These are phyloP conservation scores for Fusarium sarcochroum DNA, from an alignment of 2,329 filamentous ascomycete genomes.

Conservation along the genomic window DNA sequence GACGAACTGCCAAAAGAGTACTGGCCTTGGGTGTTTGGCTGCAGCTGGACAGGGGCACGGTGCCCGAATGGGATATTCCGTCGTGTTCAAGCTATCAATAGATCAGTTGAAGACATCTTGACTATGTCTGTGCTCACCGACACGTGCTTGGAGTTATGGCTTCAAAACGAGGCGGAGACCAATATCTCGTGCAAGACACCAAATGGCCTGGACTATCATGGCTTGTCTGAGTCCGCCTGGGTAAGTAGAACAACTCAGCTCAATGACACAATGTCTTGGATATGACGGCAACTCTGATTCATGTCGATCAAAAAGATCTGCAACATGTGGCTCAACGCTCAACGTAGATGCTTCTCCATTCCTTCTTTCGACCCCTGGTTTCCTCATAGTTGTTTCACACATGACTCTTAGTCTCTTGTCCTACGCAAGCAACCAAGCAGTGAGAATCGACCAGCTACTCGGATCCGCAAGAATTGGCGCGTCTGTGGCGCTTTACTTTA, in stretches of 20 bases:
- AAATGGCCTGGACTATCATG: neutral
- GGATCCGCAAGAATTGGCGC: constrained; percentile 15
- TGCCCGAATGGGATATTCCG: neutral
- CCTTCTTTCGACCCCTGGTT: constrained; percentile 12
- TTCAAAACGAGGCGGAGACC: neutral
- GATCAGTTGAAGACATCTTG: neutral
- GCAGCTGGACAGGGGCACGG: neutral
- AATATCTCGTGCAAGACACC: constrained; percentile 4
- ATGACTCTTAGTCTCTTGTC: constrained; percentile 12
- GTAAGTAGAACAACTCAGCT: neutral
- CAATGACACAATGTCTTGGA: neutral
- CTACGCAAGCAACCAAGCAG: constrained; percentile 1
- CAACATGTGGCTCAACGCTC: constrained; percentile 35
- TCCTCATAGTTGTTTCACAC: constrained; percentile 27
- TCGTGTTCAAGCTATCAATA: neutral
- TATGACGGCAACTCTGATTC: constrained; percentile 23
- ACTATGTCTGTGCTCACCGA: constrained; percentile 1
- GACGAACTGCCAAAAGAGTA: constrained; percentile 13
- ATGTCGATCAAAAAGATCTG: constrained; percentile 12
- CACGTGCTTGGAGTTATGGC: constrained; percentile 1
- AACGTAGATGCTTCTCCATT: constrained; percentile 27
- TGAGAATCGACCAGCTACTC: neutral
- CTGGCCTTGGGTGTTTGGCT: constrained; percentile 4
- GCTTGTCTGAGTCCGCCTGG: neutral
- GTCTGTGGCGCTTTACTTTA: constrained; percentile 37